Evolutionary conservation across 768 basidiomycete genomes (phyloP).

Genomic region (Lentinula edodes): DNA sequence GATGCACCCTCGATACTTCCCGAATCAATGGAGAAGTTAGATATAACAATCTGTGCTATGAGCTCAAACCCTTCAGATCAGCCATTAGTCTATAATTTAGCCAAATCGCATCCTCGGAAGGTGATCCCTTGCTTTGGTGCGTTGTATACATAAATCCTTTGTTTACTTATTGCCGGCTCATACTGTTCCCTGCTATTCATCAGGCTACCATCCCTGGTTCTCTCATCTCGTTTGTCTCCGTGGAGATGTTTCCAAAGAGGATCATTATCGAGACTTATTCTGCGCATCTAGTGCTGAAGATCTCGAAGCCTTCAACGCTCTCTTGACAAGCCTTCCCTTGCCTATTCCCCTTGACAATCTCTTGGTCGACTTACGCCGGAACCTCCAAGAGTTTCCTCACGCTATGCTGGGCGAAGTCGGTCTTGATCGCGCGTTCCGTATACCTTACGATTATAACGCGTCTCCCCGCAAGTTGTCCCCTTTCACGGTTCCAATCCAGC

Average conservation of each 20-base stretch:
- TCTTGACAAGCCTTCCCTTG: slow-evolving; percentile 66
- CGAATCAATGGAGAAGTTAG: slow-evolving; percentile 47
- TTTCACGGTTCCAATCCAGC: slow-evolving; percentile 73
- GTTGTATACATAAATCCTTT: neutral
- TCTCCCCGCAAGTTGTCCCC: slow-evolving; percentile 57
- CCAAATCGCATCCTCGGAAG: slow-evolving; percentile 51
- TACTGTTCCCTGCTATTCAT: neutral
- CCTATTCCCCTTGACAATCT: slow-evolving; percentile 61
- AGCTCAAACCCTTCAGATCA: slow-evolving; percentile 66
- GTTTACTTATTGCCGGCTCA: neutral
- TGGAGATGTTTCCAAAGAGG: slow-evolving; percentile 43
- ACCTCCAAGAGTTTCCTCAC: slow-evolving; percentile 55
- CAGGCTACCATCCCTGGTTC: slow-evolving; percentile 96
- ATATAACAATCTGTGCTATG: slow-evolving; percentile 82
- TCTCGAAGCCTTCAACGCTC: slow-evolving; percentile 40
- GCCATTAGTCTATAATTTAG: slow-evolving; percentile 59
- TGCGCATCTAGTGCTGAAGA: slow-evolving; percentile 20
- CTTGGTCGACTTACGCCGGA: slow-evolving; percentile 50
- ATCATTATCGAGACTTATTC: slow-evolving; percentile 75
- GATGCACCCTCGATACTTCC: slow-evolving; percentile 50
- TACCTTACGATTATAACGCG: slow-evolving; percentile 54
- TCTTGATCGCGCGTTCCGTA: slow-evolving; percentile 73
- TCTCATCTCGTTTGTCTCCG: slow-evolving; percentile 64
- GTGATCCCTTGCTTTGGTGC: slow-evolving; percentile 87
- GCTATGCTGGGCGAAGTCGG: slow-evolving; percentile 95